A percentile compares a stretch with the other conserved stretches of the same genome.
phyloP scores from a whole-genome alignment of 805 yeast genomes.

The Scheffersomyces lignosus region DNA sequence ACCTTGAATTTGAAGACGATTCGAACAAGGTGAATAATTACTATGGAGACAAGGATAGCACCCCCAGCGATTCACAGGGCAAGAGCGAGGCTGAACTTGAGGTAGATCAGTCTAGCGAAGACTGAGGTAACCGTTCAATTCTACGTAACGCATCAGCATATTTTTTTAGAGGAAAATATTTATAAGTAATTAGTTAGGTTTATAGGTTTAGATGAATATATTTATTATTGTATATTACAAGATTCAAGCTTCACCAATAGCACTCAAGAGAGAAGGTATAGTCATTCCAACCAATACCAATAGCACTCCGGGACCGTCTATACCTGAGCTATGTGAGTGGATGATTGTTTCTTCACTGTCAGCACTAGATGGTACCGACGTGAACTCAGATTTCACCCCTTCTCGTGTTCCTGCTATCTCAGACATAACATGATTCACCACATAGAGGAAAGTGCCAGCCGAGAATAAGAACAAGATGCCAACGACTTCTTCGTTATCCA shows the following conservation, averaged over 20 bases:
- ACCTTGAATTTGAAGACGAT: no score
- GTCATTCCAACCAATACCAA: slow-evolving; percentile 21
- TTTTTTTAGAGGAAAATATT: no score
- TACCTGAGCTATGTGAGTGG: slow-evolving; percentile 1
- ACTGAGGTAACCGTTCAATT: no score
- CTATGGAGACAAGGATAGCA: neutral
- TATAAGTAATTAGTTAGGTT: no score
- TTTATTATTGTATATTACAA: no score
- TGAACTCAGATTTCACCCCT: slow-evolving; percentile 4
- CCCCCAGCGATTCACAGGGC: no score
- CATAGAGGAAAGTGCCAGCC: slow-evolving; percentile 73
- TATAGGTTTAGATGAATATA: no score
- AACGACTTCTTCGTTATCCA: slow-evolving; percentile 37
- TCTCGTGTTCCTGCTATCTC: slow-evolving; percentile 21
- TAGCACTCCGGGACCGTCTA: slow-evolving; percentile 13
- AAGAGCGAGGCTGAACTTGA: no score
- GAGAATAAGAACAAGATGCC: slow-evolving; percentile 61
- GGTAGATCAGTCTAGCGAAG: no score
- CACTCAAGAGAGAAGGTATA: slow-evolving; percentile 26
- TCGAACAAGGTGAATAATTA: neutral
- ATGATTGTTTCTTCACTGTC: slow-evolving; percentile 3
- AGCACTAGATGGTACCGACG: slow-evolving; percentile 2
- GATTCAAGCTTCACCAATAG: slow-evolving; percentile 23
- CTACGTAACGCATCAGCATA: no score
- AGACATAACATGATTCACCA: slow-evolving; percentile 63